Base-by-base conservation (phyloP, 768 basidiomycete species). In the Rhodotorula kratochvilovae region DNA sequence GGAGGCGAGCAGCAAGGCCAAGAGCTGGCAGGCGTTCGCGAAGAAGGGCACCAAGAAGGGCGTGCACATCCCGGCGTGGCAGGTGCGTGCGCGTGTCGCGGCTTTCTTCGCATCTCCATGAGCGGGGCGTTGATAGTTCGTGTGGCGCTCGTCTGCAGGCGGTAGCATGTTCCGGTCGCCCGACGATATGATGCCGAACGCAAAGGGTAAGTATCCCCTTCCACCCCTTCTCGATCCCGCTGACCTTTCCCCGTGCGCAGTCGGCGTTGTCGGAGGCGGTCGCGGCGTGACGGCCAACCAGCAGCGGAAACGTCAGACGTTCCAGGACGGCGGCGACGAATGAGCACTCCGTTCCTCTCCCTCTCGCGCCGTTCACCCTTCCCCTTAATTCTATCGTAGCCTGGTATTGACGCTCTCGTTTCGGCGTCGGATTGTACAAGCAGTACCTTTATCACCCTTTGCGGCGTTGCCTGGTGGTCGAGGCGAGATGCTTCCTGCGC, bases 101-200 rank as follows among this genome's bases (percentile, higher is more conserved):
- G 39, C n/a, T n/a, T 59, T n/a, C 19, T 46, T 12, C 19, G 21
- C 12, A 35, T 23, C 54, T 35, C 21, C 23, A 17, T 10, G 10
- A 54, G 29, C 29, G 11, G 31, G 29, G 27, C 3, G 19, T 27
- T 16, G 48, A 1, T 27, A 10, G 31, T 3, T 2, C 23, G 0
- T 12, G 2, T 27, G 23, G 39, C 2, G 1, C 19, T 3, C 45
- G 13, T 21, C 7, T 23, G 36, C 56, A 68, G 92, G 92, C 36
- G 92, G 89, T 73, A 92, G 90, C 77, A 93, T 93, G 74, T 94
- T 94, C 84, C 91, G 92, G 82, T 94, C 91, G 8, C 92, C 92
- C 21, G 92, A 92, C 1, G 74, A 75, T 13, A 46, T 51, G 75
- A 92, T 93, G 79, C 92, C 92, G 19, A 79, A 91, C 29, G 92